Percentiles rank a stretch among this genome's conserved stretches.
Evolutionary conservation across 768 basidiomycete genomes (phyloP).

Genomic region (Hericium erinaceus): DNA sequence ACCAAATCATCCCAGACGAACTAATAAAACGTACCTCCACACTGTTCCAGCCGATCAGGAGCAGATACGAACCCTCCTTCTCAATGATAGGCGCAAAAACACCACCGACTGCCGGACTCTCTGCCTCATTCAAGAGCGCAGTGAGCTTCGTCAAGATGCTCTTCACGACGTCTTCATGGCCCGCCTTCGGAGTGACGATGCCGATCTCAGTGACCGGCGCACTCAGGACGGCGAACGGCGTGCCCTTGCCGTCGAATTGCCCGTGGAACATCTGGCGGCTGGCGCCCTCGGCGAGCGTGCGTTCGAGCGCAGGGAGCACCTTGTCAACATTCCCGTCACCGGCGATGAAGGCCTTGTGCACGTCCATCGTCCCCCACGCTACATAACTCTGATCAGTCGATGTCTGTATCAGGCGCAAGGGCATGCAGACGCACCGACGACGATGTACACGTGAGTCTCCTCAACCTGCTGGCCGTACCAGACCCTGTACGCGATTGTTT

Average conservation of each 20-base stretch:
- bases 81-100: background rate
- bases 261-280: background rate
- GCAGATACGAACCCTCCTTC: background rate
- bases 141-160: background rate
- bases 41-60: background rate
- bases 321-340: background rate
- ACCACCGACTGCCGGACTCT: background rate
- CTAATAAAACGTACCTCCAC: background rate
- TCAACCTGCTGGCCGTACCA: background rate
- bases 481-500: background rate
- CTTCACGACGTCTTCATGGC: background rate
- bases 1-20: too few species aligned
- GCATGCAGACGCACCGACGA: background rate
- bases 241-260: background rate
- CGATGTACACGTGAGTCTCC: background rate
- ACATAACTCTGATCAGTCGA: too few species aligned
- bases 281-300: background rate
- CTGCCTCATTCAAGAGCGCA: background rate
- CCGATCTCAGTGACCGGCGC: background rate
- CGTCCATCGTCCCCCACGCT: background rate
- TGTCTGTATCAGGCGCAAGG: too few species aligned
- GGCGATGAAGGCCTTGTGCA: background rate
- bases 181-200: background rate
- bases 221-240: background rate
- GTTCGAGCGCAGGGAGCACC: background rate